These are phyloP conservation scores for Hypoxylon fuscum DNA, from an alignment of 495 filamentous ascomycete species.

Conservation along the genomic window DNA sequence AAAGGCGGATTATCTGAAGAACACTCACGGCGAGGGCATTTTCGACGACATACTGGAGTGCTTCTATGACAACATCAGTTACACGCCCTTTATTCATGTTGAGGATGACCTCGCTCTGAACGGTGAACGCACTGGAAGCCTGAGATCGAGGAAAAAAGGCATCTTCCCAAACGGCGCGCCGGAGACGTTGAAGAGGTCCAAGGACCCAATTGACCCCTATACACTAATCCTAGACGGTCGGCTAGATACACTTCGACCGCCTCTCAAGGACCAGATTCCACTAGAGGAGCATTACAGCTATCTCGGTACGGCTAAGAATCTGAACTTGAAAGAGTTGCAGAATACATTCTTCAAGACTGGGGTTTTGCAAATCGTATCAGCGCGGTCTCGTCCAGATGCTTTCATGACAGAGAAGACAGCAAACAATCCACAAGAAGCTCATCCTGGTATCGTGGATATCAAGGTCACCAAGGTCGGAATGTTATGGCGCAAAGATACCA, in stretches of 20 bases:
- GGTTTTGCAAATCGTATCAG: constrained; percentile 91
- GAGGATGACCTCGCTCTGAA: constrained; percentile 90
- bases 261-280: constrained; percentile 88
- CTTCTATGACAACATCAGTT: constrained; percentile 98
- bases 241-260: constrained; percentile 81
- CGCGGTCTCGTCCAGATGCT: constrained; percentile 89
- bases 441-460: constrained; percentile 95
- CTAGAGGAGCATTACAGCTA: constrained; percentile 93
- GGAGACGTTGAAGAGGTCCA: constrained; percentile 72
- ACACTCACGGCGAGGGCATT: constrained; percentile 87
- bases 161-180: constrained; percentile 73
- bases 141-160: constrained; percentile 72
- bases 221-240: constrained; percentile 89
- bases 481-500: constrained; percentile 93
- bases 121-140: constrained; percentile 74
- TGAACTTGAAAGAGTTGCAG: constrained; percentile 82
- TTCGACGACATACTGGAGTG: constrained; percentile 92
- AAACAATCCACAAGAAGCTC: constrained; percentile 84
- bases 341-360: constrained; percentile 89
- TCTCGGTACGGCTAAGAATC: constrained; percentile 72
- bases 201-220: constrained; percentile 94
- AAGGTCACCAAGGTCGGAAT: constrained; percentile 96
- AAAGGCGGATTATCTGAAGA: constrained; percentile 93
- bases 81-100: constrained; percentile 96
- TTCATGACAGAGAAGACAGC: constrained; percentile 88